phyloP scores from a whole-genome alignment of 2,329 filamentous ascomycete species.

The Fusarium pseudonygamai region DNA sequence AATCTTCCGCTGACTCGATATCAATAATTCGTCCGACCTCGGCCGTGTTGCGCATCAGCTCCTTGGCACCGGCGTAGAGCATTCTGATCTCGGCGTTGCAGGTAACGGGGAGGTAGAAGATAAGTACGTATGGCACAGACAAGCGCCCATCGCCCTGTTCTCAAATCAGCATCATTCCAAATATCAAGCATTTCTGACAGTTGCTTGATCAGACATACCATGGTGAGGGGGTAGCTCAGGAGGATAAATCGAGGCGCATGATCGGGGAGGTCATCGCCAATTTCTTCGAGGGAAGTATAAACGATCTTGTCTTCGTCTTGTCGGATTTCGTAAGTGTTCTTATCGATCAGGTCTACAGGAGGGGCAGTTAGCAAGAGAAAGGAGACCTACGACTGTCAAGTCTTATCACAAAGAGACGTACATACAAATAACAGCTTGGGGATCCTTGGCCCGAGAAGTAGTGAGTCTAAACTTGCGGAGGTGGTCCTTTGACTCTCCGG shows the following conservation, averaged over 20 bases:
- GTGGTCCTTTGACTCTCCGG: conserved; percentile 85
- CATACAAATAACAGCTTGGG: conserved; percentile 95
- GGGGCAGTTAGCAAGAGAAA: conserved; percentile 20
- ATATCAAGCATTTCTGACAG: background rate
- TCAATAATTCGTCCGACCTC: conserved; percentile 92
- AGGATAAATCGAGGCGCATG: conserved; percentile 90
- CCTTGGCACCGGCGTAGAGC: conserved; percentile 95
- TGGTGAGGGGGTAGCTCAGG: conserved; percentile 87
- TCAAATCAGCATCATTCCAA: conserved; percentile 23
- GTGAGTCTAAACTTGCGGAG: conserved; percentile 94
- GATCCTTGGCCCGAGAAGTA: conserved; percentile 85
- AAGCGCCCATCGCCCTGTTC: conserved; percentile 79
- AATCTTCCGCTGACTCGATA: conserved; percentile 80
- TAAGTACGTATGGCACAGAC: conserved; percentile 90
- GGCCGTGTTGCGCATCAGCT: conserved; percentile 91
- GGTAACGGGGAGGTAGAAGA: conserved; percentile 94
- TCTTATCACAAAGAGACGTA: conserved; percentile 47
- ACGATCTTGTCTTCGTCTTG: conserved; percentile 79
- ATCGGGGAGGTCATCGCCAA: conserved; percentile 91
- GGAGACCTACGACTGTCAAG: background rate
- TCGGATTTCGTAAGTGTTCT: conserved; percentile 87
- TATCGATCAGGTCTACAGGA: conserved; percentile 85
- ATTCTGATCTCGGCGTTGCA: conserved; percentile 89
- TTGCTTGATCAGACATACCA: conserved; percentile 63
- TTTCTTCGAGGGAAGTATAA: conserved; percentile 82